Conservation (phyloP, 1,284 basidiomycete species). For the Dichomitus squalens region DNA sequence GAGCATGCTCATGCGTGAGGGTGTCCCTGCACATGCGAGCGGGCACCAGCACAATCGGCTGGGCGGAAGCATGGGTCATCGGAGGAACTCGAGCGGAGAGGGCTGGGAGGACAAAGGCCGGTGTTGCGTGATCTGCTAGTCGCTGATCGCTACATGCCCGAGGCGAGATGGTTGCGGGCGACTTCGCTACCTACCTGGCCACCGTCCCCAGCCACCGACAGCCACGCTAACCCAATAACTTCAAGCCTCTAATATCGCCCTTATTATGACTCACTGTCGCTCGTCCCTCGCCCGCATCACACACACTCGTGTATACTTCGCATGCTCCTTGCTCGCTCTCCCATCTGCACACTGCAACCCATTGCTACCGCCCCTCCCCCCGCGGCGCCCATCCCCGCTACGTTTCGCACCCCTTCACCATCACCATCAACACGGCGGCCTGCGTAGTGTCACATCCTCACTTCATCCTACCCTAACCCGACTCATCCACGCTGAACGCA, state of each 20-base stretch:
- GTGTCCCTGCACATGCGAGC: conserved; percentile 53
- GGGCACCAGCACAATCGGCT: conserved; percentile 20
- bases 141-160: not conserved
- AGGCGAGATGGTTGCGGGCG: too few species aligned
- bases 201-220: not conserved
- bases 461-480: not conserved
- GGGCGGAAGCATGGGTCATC: conserved; percentile 40
- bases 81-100: conserved; percentile 50
- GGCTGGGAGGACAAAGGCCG: conserved; percentile 47
- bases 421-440: not conserved
- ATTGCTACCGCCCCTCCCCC: too few species aligned
- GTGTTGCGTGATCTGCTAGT: conserved; percentile 42
- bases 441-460: not conserved
- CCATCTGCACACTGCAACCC: not conserved
- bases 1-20: conserved; percentile 91
- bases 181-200: not conserved
- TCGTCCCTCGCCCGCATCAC: not conserved
- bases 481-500: not conserved
- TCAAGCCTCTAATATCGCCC: not conserved
- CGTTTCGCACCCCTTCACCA: not conserved
- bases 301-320: conserved; percentile 8
- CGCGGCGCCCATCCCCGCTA: not conserved
- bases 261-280: not conserved
- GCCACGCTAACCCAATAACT: not conserved
- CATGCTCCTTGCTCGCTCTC: conserved; percentile 7